These are phyloP conservation scores for Phoma sp. DNA, from an alignment of 2,329 filamentous ascomycete species.

Conservation along the genomic window DNA sequence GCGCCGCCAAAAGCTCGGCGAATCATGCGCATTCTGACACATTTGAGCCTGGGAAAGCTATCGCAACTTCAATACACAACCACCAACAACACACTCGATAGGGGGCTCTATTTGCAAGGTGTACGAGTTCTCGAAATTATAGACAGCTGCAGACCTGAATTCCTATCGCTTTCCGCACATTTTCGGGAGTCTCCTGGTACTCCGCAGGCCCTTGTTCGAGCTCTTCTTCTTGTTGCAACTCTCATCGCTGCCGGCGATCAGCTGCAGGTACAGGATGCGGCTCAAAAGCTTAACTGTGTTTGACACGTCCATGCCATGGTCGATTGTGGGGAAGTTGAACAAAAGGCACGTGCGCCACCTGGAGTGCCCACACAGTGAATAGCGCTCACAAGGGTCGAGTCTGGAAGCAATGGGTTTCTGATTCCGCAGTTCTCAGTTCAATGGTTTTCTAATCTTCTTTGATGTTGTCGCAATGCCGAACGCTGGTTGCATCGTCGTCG, in stretches of 20 bases:
- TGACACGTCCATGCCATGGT: slow-evolving; percentile 20
- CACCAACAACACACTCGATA: slow-evolving; percentile 23
- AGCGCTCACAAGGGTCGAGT: slow-evolving; percentile 9
- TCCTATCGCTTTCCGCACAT: slow-evolving; percentile 19
- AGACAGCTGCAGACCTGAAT: slow-evolving; percentile 2
- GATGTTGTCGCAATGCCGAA: background rate
- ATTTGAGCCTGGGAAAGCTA: slow-evolving; percentile 24
- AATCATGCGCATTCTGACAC: slow-evolving; percentile 23
- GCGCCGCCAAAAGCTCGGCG: slow-evolving; percentile 20
- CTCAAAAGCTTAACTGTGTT: slow-evolving; percentile 42
- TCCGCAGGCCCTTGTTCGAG: slow-evolving; percentile 17
- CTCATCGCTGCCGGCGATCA: slow-evolving; percentile 39
- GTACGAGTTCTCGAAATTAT: background rate
- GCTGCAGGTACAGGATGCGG: slow-evolving; percentile 45
- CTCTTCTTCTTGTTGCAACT: slow-evolving; percentile 22
- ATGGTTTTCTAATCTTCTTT: background rate
- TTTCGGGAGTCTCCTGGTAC: slow-evolving; percentile 39
- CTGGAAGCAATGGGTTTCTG: background rate
- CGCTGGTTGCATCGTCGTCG: background rate
- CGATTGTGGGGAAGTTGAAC: slow-evolving; percentile 20
- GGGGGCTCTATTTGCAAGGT: slow-evolving; percentile 9
- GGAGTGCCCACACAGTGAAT: slow-evolving; percentile 13
- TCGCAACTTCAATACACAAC: slow-evolving; percentile 24
- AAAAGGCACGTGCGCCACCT: slow-evolving; percentile 36
- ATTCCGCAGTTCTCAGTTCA: background rate